A percentile compares a stretch with the other conserved stretches of the same genome.
Evolutionary conservation across 495 filamentous ascomycete species (phyloP).

Genomic region (Penicillium canescens): DNA sequence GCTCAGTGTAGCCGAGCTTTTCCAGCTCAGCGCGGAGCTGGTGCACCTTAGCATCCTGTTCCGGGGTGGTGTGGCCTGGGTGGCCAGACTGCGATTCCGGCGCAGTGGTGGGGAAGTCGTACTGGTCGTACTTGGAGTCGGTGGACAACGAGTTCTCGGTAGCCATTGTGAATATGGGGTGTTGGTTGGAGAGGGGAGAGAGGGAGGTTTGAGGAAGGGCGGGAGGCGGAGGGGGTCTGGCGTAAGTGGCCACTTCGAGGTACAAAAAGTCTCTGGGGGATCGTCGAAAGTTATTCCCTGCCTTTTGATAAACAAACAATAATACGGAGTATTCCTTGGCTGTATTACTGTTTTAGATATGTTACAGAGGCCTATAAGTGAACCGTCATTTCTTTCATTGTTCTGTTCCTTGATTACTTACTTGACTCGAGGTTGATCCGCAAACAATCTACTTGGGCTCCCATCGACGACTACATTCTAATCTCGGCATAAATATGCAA

Average conservation of each 20-base stretch:
- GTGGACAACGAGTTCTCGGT: constrained; percentile 50
- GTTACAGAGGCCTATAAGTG: no score
- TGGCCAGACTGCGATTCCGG: constrained; percentile 72
- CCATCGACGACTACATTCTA: no score
- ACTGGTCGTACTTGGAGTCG: constrained; percentile 92
- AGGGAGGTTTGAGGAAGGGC: constrained; percentile 14
- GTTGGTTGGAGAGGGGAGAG: constrained; percentile 10
- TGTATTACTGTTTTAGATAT: no score
- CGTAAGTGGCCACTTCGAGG: constrained; percentile 24
- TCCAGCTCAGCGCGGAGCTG: constrained; percentile 85
- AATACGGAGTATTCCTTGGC: neutral
- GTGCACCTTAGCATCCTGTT: constrained; percentile 87
- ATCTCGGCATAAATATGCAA: no score
- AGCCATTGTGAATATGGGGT: constrained; percentile 38
- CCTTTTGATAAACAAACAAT: neutral
- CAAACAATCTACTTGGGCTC: no score
- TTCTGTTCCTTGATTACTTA: no score
- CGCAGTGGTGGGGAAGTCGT: constrained; percentile 84
- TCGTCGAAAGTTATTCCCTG: neutral
- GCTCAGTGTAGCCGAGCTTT: constrained; percentile 76
- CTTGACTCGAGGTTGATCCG: no score
- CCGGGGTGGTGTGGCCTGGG: constrained; percentile 81
- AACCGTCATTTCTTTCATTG: no score
- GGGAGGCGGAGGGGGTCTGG: constrained; percentile 22
- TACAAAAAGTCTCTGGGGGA: constrained; percentile 3